phyloP scores from a whole-genome alignment of 345 rosid species.

The Eucalyptus urophylla region DNA sequence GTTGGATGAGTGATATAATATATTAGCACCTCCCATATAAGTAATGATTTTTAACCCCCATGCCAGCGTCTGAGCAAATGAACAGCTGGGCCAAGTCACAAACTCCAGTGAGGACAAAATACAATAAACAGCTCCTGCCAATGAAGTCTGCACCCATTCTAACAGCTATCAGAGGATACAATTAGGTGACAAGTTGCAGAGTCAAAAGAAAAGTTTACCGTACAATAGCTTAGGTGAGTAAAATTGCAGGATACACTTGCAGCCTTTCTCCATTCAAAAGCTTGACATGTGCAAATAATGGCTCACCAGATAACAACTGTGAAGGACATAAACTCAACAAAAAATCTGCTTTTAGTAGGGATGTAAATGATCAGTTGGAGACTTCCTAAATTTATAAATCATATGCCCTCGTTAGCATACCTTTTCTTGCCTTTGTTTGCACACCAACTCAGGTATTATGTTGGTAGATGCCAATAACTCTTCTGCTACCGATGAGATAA shows the following conservation, averaged over 20 bases:
- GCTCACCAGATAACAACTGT: background rate
- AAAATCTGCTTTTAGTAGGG: background rate
- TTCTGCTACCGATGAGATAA: constrained; percentile 68
- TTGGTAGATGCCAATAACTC: constrained; percentile 67
- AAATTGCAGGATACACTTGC: constrained; percentile 50
- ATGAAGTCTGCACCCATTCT: constrained; percentile 28
- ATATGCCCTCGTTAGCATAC: constrained; percentile 12
- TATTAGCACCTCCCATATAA: constrained; percentile 64
- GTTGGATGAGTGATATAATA: constrained; percentile 44
- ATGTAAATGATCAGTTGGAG: background rate
- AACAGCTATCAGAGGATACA: background rate
- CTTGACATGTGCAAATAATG: constrained; percentile 15
- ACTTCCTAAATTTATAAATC: background rate
- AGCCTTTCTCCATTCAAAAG: constrained; percentile 51
- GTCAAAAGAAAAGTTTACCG: constrained; percentile 4
- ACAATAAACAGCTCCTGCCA: constrained; percentile 91
- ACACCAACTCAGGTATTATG: constrained; percentile 80
- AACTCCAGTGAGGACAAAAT: constrained; percentile 71
- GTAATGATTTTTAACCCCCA: constrained; percentile 54
- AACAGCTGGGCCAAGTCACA: constrained; percentile 75
- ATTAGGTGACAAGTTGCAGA: too few species aligned
- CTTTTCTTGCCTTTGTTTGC: constrained; percentile 64
- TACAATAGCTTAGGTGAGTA: constrained; percentile 72
- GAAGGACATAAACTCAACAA: background rate
- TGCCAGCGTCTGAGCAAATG: constrained; percentile 73